Evolutionary conservation across 2,329 filamentous ascomycete species (phyloP).

Genomic region (Clarireedia paspali): DNA sequence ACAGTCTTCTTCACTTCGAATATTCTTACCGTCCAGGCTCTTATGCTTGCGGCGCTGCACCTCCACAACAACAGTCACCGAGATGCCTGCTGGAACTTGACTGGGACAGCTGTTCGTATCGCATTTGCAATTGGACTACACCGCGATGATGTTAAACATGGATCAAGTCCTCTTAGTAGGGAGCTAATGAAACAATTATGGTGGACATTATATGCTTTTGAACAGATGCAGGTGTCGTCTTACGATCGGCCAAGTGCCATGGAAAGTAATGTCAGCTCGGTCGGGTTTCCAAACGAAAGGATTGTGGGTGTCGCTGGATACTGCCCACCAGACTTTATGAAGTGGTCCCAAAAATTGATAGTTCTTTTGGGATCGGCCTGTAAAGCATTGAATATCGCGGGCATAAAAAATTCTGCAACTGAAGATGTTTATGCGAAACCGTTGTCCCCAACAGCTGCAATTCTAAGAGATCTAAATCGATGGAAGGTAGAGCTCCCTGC

Average conservation of each 20-base stretch:
- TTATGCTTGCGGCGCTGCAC: conserved; percentile 36
- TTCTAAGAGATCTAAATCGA: conserved; percentile 32
- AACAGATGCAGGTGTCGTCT: conserved; percentile 36
- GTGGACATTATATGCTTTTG: conserved; percentile 31
- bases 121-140: conserved; percentile 38
- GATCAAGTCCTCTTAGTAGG: conserved; percentile 30
- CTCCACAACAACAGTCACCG: conserved; percentile 39
- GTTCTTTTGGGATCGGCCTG: conserved; percentile 33
- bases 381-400: conserved; percentile 29
- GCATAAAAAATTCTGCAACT: not conserved
- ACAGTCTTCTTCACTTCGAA: conserved; percentile 37
- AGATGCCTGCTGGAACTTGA: conserved; percentile 36
- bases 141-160: conserved; percentile 32
- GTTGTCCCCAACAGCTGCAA: conserved; percentile 31
- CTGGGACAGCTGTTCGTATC: conserved; percentile 36
- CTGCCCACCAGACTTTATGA: conserved; percentile 31
- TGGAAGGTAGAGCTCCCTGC: conserved; percentile 34
- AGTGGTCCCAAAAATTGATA: conserved; percentile 31
- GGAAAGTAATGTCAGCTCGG: conserved; percentile 30
- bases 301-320: conserved; percentile 25
- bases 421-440: conserved; percentile 33
- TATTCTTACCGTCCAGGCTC: conserved; percentile 34
- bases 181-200: conserved; percentile 28
- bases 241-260: conserved; percentile 38
- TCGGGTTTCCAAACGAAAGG: conserved; percentile 31